Evolutionary conservation across 371 early-diverging fungal genomes (phyloP).

Genomic region (Globomyces sp.): DNA sequence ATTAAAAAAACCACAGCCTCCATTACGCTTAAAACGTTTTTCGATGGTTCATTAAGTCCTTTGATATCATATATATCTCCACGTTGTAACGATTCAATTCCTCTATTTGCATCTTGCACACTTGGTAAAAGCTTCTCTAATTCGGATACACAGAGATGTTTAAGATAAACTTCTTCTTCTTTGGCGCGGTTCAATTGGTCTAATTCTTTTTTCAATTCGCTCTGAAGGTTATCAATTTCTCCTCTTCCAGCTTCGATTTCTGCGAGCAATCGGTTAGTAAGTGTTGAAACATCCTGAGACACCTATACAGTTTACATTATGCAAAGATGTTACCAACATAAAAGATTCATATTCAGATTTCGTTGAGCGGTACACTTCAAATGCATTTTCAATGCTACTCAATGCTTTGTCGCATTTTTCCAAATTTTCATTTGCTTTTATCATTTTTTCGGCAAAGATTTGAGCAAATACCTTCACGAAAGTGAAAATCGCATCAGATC

Average conservation of each 20-base stretch:
- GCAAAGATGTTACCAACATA: too few relatives aligned
- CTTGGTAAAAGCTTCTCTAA: slow-evolving; percentile 19
- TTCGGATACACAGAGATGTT: slow-evolving; percentile 16
- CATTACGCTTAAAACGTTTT: slow-evolving; percentile 19
- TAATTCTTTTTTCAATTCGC: slow-evolving; percentile 8
- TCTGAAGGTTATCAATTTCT: neutral
- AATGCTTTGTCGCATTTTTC: too few relatives aligned
- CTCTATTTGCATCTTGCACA: slow-evolving; percentile 16
- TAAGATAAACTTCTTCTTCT: slow-evolving; percentile 19
- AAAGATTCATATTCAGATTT: too few relatives aligned
- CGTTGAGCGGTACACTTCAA: too few relatives aligned
- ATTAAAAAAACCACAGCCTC: slow-evolving; percentile 24
- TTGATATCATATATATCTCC: slow-evolving; percentile 38
- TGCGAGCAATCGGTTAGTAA: neutral
- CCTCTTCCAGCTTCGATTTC: slow-evolving; percentile 3
- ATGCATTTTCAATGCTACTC: too few relatives aligned
- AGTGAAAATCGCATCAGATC: too few relatives aligned
- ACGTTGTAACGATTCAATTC: slow-evolving; percentile 18
- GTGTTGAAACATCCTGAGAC: too few relatives aligned
- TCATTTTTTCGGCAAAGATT: too few relatives aligned
- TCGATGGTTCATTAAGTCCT: slow-evolving; percentile 22
- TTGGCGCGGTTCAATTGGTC: neutral
- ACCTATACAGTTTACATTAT: too few relatives aligned
- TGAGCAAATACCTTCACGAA: too few relatives aligned
- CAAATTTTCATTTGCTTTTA: too few relatives aligned